A percentile compares a stretch with the other conserved stretches of the same genome.
phyloP scores from a whole-genome alignment of 352 stramenopile genomes.

The Pythium coloratum region DNA sequence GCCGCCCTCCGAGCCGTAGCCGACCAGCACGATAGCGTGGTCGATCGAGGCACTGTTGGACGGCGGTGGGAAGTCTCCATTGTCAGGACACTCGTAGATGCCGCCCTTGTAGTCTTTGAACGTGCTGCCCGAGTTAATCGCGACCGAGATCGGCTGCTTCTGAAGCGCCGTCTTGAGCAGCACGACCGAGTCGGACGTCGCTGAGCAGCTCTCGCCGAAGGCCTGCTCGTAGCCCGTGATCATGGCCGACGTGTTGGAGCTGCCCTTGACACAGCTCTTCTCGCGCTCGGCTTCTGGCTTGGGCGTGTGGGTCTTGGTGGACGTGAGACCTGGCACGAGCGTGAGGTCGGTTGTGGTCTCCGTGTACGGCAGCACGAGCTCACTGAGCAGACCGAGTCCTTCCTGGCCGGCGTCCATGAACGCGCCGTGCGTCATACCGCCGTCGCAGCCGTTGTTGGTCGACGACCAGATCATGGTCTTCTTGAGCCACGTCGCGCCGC shows the following conservation, averaged over 20 bases:
- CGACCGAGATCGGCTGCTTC: slow-evolving; percentile 72
- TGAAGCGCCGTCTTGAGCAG: slow-evolving; percentile 72
- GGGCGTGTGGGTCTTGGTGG: slow-evolving; percentile 14
- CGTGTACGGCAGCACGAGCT: slow-evolving; percentile 70
- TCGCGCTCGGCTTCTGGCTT: slow-evolving; percentile 28
- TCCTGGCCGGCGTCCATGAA: slow-evolving; percentile 60
- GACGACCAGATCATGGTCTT: slow-evolving; percentile 72
- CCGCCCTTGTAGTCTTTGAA: slow-evolving; percentile 85
- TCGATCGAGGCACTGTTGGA: slow-evolving; percentile 52
- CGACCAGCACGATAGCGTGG: slow-evolving; percentile 74
- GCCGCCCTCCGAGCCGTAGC: slow-evolving; percentile 50
- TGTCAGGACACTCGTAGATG: slow-evolving; percentile 71
- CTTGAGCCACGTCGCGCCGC: slow-evolving; percentile 57
- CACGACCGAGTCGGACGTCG: slow-evolving; percentile 49
- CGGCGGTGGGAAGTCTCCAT: slow-evolving; percentile 56
- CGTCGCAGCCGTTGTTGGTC: slow-evolving; percentile 66
- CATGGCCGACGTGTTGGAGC: slow-evolving; percentile 46
- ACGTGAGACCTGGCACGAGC: slow-evolving; percentile 33
- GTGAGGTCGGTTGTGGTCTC: slow-evolving; percentile 45
- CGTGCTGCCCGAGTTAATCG: slow-evolving; percentile 69
- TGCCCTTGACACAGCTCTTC: slow-evolving; percentile 42
- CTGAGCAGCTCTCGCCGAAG: slow-evolving; percentile 54
- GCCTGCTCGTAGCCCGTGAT: slow-evolving; percentile 72
- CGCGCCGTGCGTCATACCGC: slow-evolving; percentile 74
- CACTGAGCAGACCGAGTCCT: slow-evolving; percentile 52